A percentile compares a stretch with the other conserved stretches of the same genome.
These are phyloP conservation scores for Pterulicium gracile DNA, from an alignment of 1,284 basidiomycete species.

Conservation along the genomic window DNA sequence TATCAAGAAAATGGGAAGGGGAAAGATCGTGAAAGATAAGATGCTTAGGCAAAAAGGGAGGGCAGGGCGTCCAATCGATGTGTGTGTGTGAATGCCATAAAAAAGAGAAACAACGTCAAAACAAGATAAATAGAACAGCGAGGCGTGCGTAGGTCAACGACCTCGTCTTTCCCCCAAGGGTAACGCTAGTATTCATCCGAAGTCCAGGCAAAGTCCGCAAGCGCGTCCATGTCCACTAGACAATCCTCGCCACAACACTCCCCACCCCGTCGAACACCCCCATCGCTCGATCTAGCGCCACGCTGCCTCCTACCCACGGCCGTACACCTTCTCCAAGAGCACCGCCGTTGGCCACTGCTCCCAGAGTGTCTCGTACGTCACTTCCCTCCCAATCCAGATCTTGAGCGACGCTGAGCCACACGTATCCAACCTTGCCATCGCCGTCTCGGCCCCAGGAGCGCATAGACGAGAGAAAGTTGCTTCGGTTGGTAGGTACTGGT, in stretches of 20 bases:
- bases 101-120: no score
- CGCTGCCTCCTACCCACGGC: conserved; percentile 26
- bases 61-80: no score
- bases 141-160: no score
- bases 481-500: conserved; percentile 39
- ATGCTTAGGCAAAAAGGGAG: no score
- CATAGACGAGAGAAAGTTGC: not conserved
- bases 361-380: conserved; percentile 55
- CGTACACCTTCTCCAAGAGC: conserved; percentile 32
- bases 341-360: conserved; percentile 37
- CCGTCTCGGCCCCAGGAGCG: conserved; percentile 1
- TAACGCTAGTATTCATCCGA: no score
- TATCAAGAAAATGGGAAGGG: no score
- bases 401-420: conserved; percentile 62
- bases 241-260: not conserved
- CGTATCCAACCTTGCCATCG: conserved; percentile 45
- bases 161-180: no score
- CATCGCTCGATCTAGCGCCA: conserved; percentile 15
- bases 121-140: no score
- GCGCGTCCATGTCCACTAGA: no score
- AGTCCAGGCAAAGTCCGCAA: no score
- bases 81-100: no score
- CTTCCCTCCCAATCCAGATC: conserved; percentile 76
- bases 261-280: conserved; percentile 13
- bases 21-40: no score